A percentile compares a stretch with the other conserved stretches of the same genome.
Conservation (phyloP, 2,329 filamentous ascomycete species). For the Pyrenophora teres region DNA sequence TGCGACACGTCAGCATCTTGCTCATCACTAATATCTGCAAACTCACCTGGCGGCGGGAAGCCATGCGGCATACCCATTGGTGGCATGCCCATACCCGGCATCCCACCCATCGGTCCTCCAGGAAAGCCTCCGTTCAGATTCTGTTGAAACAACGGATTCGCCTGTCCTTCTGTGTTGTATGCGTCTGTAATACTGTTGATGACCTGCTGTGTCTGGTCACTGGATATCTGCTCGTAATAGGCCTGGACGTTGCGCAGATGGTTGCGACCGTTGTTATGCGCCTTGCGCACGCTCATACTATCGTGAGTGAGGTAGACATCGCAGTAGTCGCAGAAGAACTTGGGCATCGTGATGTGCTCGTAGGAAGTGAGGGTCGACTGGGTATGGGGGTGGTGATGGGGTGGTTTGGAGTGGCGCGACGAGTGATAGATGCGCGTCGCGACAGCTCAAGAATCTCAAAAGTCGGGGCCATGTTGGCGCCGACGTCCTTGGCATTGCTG, state of each 20-base stretch:
- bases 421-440: too few species aligned
- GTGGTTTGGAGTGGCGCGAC: too few species aligned
- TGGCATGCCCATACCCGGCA: slow-evolving; percentile 28
- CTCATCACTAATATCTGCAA: neutral
- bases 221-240: slow-evolving; percentile 98
- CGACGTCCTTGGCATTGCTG: neutral
- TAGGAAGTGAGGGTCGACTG: too few species aligned
- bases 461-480: neutral
- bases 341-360: slow-evolving; percentile 23
- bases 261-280: slow-evolving; percentile 95
- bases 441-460: neutral
- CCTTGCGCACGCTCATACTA: slow-evolving; percentile 99
- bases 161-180: slow-evolving; percentile 92
- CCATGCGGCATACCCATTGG: slow-evolving; percentile 26
- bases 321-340: slow-evolving; percentile 79
- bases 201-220: slow-evolving; percentile 97
- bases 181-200: slow-evolving; percentile 98
- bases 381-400: too few species aligned
- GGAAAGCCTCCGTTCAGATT: slow-evolving; percentile 56
- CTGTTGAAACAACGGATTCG: slow-evolving; percentile 75
- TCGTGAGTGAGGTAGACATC: slow-evolving; percentile 99
- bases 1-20: slow-evolving; percentile 18
- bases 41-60: slow-evolving; percentile 28
- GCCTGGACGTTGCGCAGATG: slow-evolving; percentile 97
- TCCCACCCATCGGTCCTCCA: slow-evolving; percentile 32